Conservation (phyloP, 768 basidiomycete genomes). For the Suillus subalutaceus region DNA sequence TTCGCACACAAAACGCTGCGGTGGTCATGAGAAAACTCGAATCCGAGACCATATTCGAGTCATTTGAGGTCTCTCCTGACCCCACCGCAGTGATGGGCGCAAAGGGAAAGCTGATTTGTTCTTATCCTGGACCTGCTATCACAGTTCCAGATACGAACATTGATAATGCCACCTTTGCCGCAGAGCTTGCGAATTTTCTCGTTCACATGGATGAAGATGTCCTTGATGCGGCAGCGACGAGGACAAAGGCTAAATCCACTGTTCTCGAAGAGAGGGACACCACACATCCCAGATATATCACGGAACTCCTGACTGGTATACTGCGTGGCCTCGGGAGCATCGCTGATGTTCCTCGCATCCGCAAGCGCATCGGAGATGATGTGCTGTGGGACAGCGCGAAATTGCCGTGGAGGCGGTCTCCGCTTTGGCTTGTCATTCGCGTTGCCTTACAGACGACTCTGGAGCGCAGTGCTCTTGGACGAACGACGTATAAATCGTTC, state of each 20-base stretch:
- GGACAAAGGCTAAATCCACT: conserved; percentile 38
- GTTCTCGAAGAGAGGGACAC: conserved; percentile 33
- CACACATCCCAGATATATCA: conserved; percentile 49
- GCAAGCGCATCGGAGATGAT: conserved; percentile 51
- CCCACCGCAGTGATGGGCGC: conserved; percentile 38
- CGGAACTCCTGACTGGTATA: conserved; percentile 49
- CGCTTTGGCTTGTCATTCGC: conserved; percentile 53
- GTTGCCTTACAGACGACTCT: conserved; percentile 46
- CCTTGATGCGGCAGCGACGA: conserved; percentile 33
- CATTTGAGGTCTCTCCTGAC: conserved; percentile 47
- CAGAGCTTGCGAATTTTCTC: conserved; percentile 43
- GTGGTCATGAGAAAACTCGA: conserved; percentile 40
- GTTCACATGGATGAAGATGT: conserved; percentile 36
- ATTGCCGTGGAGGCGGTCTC: conserved; percentile 52
- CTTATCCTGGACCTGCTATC: conserved; percentile 49
- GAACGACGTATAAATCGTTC: conserved; percentile 34
- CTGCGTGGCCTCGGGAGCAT: conserved; percentile 41
- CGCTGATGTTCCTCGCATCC: conserved; percentile 29
- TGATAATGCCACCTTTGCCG: conserved; percentile 31
- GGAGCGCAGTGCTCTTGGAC: conserved; percentile 16
- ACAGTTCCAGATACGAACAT: conserved; percentile 34
- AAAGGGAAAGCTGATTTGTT: conserved; percentile 46
- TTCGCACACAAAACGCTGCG: conserved; percentile 52
- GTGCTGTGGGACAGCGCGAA: conserved; percentile 42
- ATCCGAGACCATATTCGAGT: conserved; percentile 40